Percentiles rank a stretch among this genome's conserved stretches.
phyloP scores from a whole-genome alignment of 2,329 filamentous ascomycete species.

The Truncatella angustata region DNA sequence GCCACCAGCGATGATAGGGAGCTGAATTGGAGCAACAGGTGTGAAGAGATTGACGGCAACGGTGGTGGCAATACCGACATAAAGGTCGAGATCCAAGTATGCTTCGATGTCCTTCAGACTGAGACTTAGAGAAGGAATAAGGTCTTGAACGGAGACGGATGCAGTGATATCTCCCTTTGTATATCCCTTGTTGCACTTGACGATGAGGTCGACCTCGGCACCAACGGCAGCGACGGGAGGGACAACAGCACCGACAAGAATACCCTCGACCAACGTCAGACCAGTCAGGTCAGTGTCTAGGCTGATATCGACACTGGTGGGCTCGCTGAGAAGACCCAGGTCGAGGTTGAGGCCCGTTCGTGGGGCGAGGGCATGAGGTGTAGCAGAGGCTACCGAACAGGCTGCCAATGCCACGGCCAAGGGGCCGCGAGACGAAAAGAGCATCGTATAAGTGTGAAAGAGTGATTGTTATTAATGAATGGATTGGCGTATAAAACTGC shows the following conservation, averaged over 20 bases:
- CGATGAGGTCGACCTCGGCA: slow-evolving; percentile 25
- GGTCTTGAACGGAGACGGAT: slow-evolving; percentile 38
- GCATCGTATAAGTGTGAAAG: slow-evolving; percentile 21
- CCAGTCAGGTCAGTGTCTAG: slow-evolving; percentile 24
- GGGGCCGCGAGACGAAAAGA: slow-evolving; percentile 28
- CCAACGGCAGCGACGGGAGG: slow-evolving; percentile 5
- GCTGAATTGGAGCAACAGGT: slow-evolving; percentile 40
- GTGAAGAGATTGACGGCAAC: slow-evolving; percentile 51
- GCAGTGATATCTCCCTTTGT: slow-evolving; percentile 47
- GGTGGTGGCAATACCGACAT: slow-evolving; percentile 41
- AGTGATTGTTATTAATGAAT: slow-evolving; percentile 22
- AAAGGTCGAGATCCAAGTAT: slow-evolving; percentile 48
- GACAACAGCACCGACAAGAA: slow-evolving; percentile 2
- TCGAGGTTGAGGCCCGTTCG: slow-evolving; percentile 14
- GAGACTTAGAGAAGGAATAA: slow-evolving; percentile 40
- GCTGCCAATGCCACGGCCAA: slow-evolving; percentile 29
- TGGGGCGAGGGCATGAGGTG: slow-evolving; percentile 13
- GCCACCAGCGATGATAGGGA: slow-evolving; percentile 39
- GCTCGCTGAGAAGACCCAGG: slow-evolving; percentile 19
- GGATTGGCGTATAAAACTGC: slow-evolving; percentile 28
- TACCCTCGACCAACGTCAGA: slow-evolving; percentile 22
- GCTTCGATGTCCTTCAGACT: slow-evolving; percentile 50
- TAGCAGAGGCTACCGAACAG: slow-evolving; percentile 22
- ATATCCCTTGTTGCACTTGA: slow-evolving; percentile 48
- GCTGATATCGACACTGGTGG: slow-evolving; percentile 21